Conservation (phyloP, 129 eudicot species). For the Flaveria ramosissima region DNA sequence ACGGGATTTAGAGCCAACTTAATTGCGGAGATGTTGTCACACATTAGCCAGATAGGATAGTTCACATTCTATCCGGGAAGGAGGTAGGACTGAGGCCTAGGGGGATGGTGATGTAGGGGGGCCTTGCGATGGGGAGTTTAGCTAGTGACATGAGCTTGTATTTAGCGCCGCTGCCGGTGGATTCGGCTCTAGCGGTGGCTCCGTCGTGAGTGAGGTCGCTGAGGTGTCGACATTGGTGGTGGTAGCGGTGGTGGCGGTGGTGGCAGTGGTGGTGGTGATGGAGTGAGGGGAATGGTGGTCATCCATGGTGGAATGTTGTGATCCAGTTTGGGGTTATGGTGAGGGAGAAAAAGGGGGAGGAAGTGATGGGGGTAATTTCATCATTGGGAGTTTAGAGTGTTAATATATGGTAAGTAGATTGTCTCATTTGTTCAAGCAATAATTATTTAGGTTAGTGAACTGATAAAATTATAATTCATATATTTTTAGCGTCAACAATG, state of each 20-base stretch:
- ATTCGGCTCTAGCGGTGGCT: conserved; percentile 26
- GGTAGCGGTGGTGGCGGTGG: too few relatives aligned
- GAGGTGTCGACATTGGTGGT: conserved; percentile 31
- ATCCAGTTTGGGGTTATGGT: conserved; percentile 32
- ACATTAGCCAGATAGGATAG: too few relatives aligned
- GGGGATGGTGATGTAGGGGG: conserved; percentile 70
- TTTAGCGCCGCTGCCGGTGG: conserved; percentile 60
- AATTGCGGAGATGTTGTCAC: too few relatives aligned
- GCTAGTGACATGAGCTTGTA: conserved; percentile 98
- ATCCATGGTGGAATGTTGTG: conserved; percentile 48
- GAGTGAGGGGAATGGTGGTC: conserved; percentile 37
- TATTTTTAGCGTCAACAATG: too few relatives aligned
- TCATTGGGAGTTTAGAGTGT: conserved; percentile 23
- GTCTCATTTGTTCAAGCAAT: conserved; percentile 32
- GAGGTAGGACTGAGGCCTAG: conserved; percentile 91
- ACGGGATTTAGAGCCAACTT: too few relatives aligned
- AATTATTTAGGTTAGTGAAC: too few relatives aligned
- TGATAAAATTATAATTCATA: too few relatives aligned
- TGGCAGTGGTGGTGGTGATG: background rate
- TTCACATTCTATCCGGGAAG: too few relatives aligned
- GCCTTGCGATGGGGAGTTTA: conserved; percentile 87
- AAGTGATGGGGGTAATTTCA: conserved; percentile 18
- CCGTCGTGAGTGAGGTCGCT: conserved; percentile 6
- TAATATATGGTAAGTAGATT: conserved; percentile 21
- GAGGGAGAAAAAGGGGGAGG: conserved; percentile 13